phyloP scores from a whole-genome alignment of 805 yeast species.

The Candida boidinii region DNA sequence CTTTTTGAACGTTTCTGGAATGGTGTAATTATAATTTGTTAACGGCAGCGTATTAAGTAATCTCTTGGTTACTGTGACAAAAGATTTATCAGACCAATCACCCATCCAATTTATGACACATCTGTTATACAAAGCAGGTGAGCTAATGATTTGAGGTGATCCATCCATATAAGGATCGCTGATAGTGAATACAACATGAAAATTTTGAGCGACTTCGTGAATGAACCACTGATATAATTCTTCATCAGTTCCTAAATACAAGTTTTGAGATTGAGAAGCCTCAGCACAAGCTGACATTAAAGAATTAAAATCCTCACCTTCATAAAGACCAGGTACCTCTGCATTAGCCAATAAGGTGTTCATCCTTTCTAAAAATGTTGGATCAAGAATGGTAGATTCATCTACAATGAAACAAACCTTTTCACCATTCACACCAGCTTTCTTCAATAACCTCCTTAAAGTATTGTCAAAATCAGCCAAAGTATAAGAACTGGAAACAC shows the following conservation, averaged over 20 bases:
- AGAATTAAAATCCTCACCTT: constrained; percentile 53
- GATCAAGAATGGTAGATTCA: constrained; percentile 67
- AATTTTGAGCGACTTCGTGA: constrained; percentile 52
- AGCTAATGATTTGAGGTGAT: constrained; percentile 46
- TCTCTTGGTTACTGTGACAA: constrained; percentile 39
- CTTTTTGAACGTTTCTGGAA: constrained; percentile 22
- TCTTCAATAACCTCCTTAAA: constrained; percentile 43
- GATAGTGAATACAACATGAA: constrained; percentile 79
- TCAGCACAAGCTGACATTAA: constrained; percentile 49
- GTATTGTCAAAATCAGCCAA: constrained; percentile 60
- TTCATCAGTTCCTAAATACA: constrained; percentile 54
- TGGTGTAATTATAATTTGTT: constrained; percentile 33
- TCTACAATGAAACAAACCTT: constrained; percentile 67
- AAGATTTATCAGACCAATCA: constrained; percentile 53
- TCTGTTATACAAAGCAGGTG: constrained; percentile 85
- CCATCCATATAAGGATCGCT: constrained; percentile 35
- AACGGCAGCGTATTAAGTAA: constrained; percentile 33
- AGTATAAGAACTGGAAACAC: constrained; percentile 44
- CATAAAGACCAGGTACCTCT: constrained; percentile 84
- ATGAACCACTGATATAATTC: constrained; percentile 75
- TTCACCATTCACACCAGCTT: constrained; percentile 48
- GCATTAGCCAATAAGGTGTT: constrained; percentile 90
- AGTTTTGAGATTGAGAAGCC: constrained; percentile 50
- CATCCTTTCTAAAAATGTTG: constrained; percentile 84
- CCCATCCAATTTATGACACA: constrained; percentile 91